A percentile compares a stretch with the other conserved stretches of the same genome.
Evolutionary conservation across 352 stramenopile species (phyloP).

Genomic region (Globisporangium orthogonon): DNA sequence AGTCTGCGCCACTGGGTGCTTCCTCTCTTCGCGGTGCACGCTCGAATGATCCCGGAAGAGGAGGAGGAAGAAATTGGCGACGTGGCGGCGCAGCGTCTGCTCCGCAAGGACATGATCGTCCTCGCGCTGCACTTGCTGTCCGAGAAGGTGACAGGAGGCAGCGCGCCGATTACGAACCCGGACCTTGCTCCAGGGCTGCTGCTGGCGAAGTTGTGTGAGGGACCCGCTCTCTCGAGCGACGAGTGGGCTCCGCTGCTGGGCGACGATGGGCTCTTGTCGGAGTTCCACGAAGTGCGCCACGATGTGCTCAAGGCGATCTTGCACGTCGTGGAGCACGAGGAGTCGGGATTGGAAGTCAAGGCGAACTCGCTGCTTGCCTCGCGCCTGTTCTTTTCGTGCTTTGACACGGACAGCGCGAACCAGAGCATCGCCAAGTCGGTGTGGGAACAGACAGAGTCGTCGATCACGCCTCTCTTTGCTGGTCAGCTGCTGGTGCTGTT

Average conservation of each 20-base stretch:
- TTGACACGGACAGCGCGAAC: slow-evolving; percentile 59
- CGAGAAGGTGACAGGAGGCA: slow-evolving; percentile 39
- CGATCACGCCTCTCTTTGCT: slow-evolving; percentile 55
- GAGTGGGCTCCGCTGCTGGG: slow-evolving; percentile 73
- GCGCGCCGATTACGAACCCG: slow-evolving; percentile 54
- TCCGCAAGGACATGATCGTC: slow-evolving; percentile 74
- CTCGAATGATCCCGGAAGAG: slow-evolving; percentile 82
- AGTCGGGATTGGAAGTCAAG: slow-evolving; percentile 33
- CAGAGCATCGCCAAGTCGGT: slow-evolving; percentile 48
- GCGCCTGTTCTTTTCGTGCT: slow-evolving; percentile 59
- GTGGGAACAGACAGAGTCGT: slow-evolving; percentile 47
- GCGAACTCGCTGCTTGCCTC: slow-evolving; percentile 46
- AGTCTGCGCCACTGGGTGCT: slow-evolving; percentile 59
- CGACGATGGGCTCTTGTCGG: slow-evolving; percentile 62
- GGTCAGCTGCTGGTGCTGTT: slow-evolving; percentile 64
- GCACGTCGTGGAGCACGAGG: slow-evolving; percentile 49
- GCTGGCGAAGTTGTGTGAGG: slow-evolving; percentile 50
- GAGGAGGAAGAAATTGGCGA: slow-evolving; percentile 87
- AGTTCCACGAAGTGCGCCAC: slow-evolving; percentile 40
- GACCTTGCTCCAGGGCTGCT: slow-evolving; percentile 50
- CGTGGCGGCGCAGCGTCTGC: slow-evolving; percentile 57
- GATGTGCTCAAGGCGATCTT: slow-evolving; percentile 58
- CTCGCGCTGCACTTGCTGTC: slow-evolving; percentile 56
- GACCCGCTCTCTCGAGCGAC: slow-evolving; percentile 36
- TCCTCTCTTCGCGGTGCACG: slow-evolving; percentile 72